Percentiles rank a stretch among this genome's conserved stretches.
Evolutionary conservation across 2,329 filamentous ascomycete genomes (phyloP).

Genomic region (Dothistroma septosporum): DNA sequence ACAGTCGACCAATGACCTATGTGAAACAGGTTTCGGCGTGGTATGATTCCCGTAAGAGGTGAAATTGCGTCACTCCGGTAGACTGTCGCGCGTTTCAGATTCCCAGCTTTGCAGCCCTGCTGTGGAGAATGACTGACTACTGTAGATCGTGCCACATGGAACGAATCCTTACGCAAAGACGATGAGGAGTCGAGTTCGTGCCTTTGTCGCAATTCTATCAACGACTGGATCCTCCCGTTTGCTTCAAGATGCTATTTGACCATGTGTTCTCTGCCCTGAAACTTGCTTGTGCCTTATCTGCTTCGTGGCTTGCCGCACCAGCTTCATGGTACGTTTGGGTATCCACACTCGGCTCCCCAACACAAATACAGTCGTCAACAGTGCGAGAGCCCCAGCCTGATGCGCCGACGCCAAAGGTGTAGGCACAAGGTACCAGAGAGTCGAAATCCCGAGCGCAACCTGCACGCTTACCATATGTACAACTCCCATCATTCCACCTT

Average conservation of each 20-base stretch:
- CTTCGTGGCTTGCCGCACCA: slow-evolving; percentile 27
- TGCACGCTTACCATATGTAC: slow-evolving; percentile 80
- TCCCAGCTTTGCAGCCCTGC: not conserved
- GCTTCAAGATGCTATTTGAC: not conserved
- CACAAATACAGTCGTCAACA: slow-evolving; percentile 77
- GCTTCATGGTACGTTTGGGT: slow-evolving; percentile 47
- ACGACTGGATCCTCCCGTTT: not conserved
- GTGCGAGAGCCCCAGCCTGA: slow-evolving; percentile 81
- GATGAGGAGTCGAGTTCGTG: not conserved
- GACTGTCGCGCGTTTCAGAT: not conserved
- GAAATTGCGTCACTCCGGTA: not conserved
- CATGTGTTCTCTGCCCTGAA: not conserved
- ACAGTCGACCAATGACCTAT: not conserved
- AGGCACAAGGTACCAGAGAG: slow-evolving; percentile 90
- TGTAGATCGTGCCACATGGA: not conserved
- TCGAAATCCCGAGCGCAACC: slow-evolving; percentile 80
- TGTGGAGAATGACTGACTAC: not conserved
- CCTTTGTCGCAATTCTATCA: not conserved
- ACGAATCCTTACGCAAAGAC: not conserved
- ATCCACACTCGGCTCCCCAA: slow-evolving; percentile 74
- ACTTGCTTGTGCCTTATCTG: slow-evolving; percentile 8
- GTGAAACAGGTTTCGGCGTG: not conserved
- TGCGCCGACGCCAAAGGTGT: slow-evolving; percentile 82
- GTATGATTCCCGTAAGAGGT: not conserved
- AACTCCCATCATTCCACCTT: slow-evolving; percentile 71